Conservation (phyloP, 257 asterid species). For the Solanum rostratum region DNA sequence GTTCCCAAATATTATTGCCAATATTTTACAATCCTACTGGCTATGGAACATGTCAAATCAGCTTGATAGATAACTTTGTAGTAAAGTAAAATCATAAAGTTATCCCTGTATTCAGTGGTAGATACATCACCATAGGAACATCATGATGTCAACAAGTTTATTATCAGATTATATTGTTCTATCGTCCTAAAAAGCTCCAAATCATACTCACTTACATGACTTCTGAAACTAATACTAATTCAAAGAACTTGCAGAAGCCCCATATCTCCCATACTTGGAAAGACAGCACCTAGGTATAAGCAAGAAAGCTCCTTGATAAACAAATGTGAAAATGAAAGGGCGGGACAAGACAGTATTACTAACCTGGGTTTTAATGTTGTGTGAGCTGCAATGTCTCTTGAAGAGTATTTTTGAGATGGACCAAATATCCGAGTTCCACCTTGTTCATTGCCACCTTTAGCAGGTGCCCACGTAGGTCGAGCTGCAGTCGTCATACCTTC, state of each 20-base stretch:
- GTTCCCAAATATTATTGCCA: background rate
- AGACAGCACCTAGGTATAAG: background rate
- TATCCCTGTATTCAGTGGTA: background rate
- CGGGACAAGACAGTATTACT: background rate
- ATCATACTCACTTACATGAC: background rate
- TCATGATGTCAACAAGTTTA: background rate
- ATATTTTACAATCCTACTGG: background rate
- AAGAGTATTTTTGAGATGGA: conserved; percentile 92
- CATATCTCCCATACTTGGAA: background rate
- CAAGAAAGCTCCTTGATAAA: background rate
- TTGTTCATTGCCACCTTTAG: conserved; percentile 97
- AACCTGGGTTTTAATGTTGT: conserved; percentile 88
- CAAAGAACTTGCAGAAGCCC: background rate
- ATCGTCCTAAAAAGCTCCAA: background rate
- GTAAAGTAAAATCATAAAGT: background rate
- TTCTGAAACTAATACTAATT: background rate
- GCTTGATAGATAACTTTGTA: background rate
- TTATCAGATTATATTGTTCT: background rate
- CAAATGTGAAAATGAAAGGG: background rate
- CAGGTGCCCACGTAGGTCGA: conserved; percentile 99
- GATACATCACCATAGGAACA: background rate
- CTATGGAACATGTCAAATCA: background rate
- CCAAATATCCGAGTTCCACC: conserved; percentile 96
- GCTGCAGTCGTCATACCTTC: conserved; percentile 89
- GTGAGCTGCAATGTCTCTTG: conserved; percentile 90